Percentiles rank a stretch among this genome's conserved stretches.
phyloP scores from a whole-genome alignment of 768 basidiomycete genomes.

The Mycena vulgaris region DNA sequence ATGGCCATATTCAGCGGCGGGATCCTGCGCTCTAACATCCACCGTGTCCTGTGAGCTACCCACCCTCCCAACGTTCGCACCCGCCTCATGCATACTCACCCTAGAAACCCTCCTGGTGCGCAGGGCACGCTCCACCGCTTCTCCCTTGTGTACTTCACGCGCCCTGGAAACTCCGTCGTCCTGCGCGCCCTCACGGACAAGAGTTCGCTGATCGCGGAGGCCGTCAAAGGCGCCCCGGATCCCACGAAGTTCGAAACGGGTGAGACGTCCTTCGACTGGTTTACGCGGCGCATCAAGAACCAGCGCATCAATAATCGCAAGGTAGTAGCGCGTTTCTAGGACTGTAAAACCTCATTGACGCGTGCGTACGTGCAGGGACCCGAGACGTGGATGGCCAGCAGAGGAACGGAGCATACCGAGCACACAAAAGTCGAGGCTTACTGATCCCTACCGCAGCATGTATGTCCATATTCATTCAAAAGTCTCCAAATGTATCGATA shows the following conservation, averaged over 20 bases:
- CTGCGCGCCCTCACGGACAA: not conserved
- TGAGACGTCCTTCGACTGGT: not conserved
- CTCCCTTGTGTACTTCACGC: not conserved
- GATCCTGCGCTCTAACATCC: conserved; percentile 60
- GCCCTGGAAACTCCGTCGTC: not conserved
- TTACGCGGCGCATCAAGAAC: not conserved
- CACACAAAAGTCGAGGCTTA: no score
- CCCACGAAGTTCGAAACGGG: not conserved
- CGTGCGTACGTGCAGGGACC: not conserved
- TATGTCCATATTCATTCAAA: no score
- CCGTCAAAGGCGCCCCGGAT: not conserved
- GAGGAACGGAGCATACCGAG: not conserved
- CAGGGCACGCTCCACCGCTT: not conserved
- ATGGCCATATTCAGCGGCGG: conserved; percentile 62
- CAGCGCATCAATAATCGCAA: not conserved
- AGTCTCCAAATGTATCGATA: no score
- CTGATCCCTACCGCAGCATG: no score
- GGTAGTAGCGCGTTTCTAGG: not conserved
- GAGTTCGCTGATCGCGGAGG: not conserved
- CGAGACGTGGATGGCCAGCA: not conserved
- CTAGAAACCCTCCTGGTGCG: not conserved
- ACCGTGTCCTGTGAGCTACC: conserved; percentile 58
- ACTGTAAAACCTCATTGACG: not conserved
- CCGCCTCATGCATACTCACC: not conserved
- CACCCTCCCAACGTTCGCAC: no score